Evolutionary conservation across 2,329 filamentous ascomycete species (phyloP), one percentile per base, ranked within the genome.

Genomic region (Fusarium sp.): DNA sequence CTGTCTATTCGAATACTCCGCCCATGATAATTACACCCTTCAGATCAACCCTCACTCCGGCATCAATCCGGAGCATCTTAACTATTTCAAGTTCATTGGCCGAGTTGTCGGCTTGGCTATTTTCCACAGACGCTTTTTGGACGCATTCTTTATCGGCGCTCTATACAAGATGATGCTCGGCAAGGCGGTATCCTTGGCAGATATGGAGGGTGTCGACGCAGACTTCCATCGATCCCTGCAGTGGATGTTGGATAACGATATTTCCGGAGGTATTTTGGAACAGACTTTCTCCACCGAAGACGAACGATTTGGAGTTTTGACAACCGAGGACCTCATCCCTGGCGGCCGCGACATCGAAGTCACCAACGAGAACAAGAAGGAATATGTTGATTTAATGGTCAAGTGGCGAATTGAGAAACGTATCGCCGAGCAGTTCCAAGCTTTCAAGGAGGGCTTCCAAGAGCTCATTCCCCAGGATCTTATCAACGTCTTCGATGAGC

Each of bases 41-140:
- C 96, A 99, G 83, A 99, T 99, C 85, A 99, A 99, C 84, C 96
- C 96, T 47, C 96, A 99, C 82, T 99, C 96, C 22, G 96, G 96
- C 71, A 98, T 99, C 83, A 99, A 99, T 82, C 96, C 96, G 1
- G 96, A 99, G 83, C 96, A 99, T 88, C 85, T 99, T 77, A 98
- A 98, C 80, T 99, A 98, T 84, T 99, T 99, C 90, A 98, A 97
- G 82, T 99, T 99, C 79, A 99, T 99, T 77, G 96, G 96, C 51
- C 93, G 96, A 65, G 96, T 99, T 29, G 96, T 99, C 63, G 96
- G 96, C 65, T 82, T 99, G 74, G 95, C 96, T 66, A 99, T 99
- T 77, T 99, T 99, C 90, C 96, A 99, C 82, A 89, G 96, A 62
- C 91, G 96, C 53, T 99, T 99, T 87, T 84, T 99, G 70, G 96